Evolutionary conservation across 208 protist species (phyloP).

Genomic region (Acanthamoeba royreba): DNA sequence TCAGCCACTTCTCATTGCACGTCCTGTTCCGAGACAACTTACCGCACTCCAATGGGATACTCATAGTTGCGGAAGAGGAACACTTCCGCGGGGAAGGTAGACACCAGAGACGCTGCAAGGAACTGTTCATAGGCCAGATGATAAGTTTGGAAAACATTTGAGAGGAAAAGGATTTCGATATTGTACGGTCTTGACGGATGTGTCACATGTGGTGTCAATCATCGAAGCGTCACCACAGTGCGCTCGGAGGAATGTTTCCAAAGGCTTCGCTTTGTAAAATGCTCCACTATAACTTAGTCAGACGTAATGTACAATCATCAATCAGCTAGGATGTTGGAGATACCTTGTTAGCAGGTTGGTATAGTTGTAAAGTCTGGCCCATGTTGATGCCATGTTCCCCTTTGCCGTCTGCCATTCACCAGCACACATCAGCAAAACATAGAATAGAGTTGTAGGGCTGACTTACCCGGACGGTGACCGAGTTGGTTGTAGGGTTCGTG

Average conservation of each 20-base stretch:
- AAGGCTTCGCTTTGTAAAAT: slow-evolving; percentile 37
- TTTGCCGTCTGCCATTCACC: background rate
- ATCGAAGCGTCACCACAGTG: slow-evolving; percentile 13
- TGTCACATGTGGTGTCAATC: slow-evolving; percentile 43
- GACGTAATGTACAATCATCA: background rate
- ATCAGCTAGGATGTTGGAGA: background rate
- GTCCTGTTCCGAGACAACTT: no score
- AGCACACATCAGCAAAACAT: no score
- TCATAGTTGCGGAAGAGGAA: slow-evolving; percentile 46
- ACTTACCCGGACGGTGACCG: background rate
- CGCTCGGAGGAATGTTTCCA: background rate
- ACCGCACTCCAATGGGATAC: background rate
- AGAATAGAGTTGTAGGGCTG: no score
- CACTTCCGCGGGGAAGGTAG: background rate
- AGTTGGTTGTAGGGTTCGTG: background rate
- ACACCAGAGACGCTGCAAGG: slow-evolving; percentile 8
- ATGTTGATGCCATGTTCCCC: background rate
- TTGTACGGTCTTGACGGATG: background rate
- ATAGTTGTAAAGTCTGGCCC: background rate
- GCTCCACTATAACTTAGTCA: background rate
- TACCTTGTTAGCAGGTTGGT: background rate
- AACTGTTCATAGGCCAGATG: no score
- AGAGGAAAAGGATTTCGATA: background rate
- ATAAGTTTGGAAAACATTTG: no score
- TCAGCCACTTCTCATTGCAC: background rate